These are phyloP conservation scores for Lentinula aciculospora DNA, from an alignment of 768 basidiomycete genomes.

Conservation along the genomic window DNA sequence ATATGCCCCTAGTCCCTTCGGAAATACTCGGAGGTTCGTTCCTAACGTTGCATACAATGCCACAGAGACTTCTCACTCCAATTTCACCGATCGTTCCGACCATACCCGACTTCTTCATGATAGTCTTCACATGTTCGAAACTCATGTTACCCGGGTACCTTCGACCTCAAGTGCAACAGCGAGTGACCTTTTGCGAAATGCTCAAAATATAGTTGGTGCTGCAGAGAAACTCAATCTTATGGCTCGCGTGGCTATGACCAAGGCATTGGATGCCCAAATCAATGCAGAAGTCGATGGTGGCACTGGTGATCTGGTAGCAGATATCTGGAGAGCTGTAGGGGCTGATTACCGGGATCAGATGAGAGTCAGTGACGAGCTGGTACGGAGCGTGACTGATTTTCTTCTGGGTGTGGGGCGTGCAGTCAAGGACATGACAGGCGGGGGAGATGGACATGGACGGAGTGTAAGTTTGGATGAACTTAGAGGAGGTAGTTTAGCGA, in stretches of 20 bases:
- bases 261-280: slow-evolving; percentile 69
- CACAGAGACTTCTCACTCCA: slow-evolving; percentile 11
- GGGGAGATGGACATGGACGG: slow-evolving; percentile 36
- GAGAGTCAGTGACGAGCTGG: slow-evolving; percentile 72
- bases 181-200: slow-evolving; percentile 53
- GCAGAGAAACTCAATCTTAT: slow-evolving; percentile 65
- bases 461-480: slow-evolving; percentile 55
- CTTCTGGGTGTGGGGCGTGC: slow-evolving; percentile 71
- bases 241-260: slow-evolving; percentile 47
- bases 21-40: slow-evolving; percentile 14
- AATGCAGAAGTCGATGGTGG: slow-evolving; percentile 60
- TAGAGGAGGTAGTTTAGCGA: slow-evolving; percentile 19
- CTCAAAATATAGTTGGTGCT: slow-evolving; percentile 56
- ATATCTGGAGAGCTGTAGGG: slow-evolving; percentile 66
- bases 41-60: slow-evolving; percentile 12
- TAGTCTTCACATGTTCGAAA: slow-evolving; percentile 64
- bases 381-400: slow-evolving; percentile 70
- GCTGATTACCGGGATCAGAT: slow-evolving; percentile 69
- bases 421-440: slow-evolving; percentile 46
- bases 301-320: slow-evolving; percentile 31
- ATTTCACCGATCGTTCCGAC: slow-evolving; percentile 30
- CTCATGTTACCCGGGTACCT: slow-evolving; percentile 53
- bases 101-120: slow-evolving; percentile 71
- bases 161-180: slow-evolving; percentile 32
- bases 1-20: slow-evolving; percentile 23